Evolutionary conservation across 75 land plant species (phyloP).

Genomic region (Larix kaempferi): DNA sequence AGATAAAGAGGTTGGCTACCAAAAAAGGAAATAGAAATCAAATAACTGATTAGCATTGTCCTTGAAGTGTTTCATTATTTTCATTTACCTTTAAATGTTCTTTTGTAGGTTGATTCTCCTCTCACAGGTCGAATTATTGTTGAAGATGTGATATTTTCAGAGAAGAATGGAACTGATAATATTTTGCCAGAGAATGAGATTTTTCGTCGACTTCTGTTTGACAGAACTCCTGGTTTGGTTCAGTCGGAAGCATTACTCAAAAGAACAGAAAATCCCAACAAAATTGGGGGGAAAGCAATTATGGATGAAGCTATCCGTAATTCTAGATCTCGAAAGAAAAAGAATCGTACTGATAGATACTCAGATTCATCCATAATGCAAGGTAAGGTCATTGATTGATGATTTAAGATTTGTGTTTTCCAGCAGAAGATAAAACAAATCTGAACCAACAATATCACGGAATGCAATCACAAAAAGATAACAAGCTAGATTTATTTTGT

Average conservation of each 20-base stretch:
- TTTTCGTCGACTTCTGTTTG: constrained; percentile 9
- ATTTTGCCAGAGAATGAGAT: background rate
- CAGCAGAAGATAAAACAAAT: too few relatives aligned
- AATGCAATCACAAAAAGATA: too few relatives aligned
- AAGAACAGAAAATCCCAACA: background rate
- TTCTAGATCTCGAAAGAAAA: constrained; percentile 6
- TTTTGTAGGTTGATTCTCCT: constrained; percentile 12
- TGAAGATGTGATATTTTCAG: constrained; percentile 8
- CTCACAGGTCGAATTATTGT: constrained; percentile 12
- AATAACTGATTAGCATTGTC: too few relatives aligned
- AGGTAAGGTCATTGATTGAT: constrained; percentile 6
- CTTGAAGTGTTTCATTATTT: too few relatives aligned
- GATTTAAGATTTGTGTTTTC: too few relatives aligned
- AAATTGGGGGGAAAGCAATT: background rate
- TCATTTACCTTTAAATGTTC: background rate
- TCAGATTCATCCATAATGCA: background rate
- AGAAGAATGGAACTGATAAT: background rate
- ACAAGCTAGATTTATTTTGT: too few relatives aligned
- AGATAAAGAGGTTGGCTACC: too few relatives aligned
- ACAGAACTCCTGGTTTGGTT: constrained; percentile 4
- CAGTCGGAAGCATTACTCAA: constrained; percentile 14
- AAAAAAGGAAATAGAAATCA: too few relatives aligned
- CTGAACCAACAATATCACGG: too few relatives aligned
- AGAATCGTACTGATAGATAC: background rate
- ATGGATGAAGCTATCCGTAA: background rate